Conservation (phyloP, 1,139 yeast species). For the Chernovozyma sophiae-reginae region DNA sequence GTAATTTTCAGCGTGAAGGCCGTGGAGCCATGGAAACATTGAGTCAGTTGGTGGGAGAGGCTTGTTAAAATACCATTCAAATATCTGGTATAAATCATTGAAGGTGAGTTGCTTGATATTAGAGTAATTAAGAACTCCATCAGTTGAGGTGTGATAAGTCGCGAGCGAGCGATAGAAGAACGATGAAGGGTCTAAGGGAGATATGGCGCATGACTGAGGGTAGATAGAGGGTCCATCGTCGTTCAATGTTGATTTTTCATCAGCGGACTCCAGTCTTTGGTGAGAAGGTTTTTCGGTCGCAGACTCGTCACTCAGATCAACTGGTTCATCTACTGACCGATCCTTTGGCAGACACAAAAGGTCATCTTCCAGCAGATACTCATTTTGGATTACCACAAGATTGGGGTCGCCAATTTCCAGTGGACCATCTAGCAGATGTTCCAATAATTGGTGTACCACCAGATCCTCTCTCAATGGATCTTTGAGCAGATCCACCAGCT, state of each 20-base stretch:
- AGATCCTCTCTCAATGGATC: not conserved
- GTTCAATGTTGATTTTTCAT: too few relatives aligned
- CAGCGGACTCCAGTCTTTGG: not conserved
- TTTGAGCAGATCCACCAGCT: too few relatives aligned
- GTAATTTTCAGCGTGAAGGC: conserved; percentile 50
- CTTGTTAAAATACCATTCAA: conserved; percentile 45
- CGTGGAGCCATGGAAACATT: conserved; percentile 93
- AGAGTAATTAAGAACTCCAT: not conserved
- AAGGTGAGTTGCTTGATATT: conserved; percentile 1
- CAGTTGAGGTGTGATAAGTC: conserved; percentile 1
- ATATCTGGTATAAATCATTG: conserved; percentile 28
- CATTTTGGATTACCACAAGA: not conserved
- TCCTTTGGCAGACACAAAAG: too few relatives aligned
- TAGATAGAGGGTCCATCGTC: too few relatives aligned
- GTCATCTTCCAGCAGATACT: not conserved
- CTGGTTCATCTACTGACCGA: too few relatives aligned
- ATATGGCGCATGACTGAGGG: too few relatives aligned
- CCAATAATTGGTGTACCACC: not conserved
- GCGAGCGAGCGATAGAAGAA: conserved; percentile 8
- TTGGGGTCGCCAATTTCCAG: not conserved
- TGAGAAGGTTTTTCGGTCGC: not conserved
- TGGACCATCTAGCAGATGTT: not conserved
- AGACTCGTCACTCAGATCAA: too few relatives aligned
- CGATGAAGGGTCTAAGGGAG: conserved; percentile 22
- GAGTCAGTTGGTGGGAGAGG: conserved; percentile 62